These are phyloP conservation scores for Pestalotiopsis sp. DNA, from an alignment of 2,329 filamentous ascomycete species.

Conservation along the genomic window DNA sequence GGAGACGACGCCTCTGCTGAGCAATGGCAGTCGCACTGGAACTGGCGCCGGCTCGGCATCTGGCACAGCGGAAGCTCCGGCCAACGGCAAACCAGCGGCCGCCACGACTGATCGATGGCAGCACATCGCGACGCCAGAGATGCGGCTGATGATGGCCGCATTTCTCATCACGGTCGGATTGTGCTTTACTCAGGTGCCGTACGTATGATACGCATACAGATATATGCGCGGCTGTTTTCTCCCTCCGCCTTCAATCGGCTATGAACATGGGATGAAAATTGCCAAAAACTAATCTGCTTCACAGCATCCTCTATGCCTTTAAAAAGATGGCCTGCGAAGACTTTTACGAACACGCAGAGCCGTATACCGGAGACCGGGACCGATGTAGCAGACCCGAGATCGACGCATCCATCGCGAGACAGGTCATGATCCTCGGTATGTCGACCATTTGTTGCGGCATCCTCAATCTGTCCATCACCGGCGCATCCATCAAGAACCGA, in stretches of 20 bases:
- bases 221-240: neutral
- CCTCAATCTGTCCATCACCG: conserved; percentile 67
- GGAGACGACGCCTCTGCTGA: conserved; percentile 26
- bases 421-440: conserved; percentile 64
- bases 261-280: too few species aligned
- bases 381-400: conserved; percentile 63
- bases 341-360: conserved; percentile 62
- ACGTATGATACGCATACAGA: conserved; percentile 9
- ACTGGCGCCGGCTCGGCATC: neutral
- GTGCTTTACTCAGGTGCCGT: conserved; percentile 27
- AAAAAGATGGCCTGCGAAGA: conserved; percentile 71
- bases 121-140: conserved; percentile 16
- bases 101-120: neutral
- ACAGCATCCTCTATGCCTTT: conserved; percentile 63
- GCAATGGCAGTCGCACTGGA: conserved; percentile 14
- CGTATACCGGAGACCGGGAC: conserved; percentile 48
- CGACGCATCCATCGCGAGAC: conserved; percentile 61
- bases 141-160: conserved; percentile 19
- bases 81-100: neutral
- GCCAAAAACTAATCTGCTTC: neutral
- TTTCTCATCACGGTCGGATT: conserved; percentile 27
- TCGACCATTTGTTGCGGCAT: conserved; percentile 68
- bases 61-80: conserved; percentile 11
- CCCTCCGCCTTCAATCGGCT: too few species aligned
- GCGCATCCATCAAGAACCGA: conserved; percentile 66